These are phyloP conservation scores for Cladophialophora psammophila DNA, from an alignment of 2,329 filamentous ascomycete genomes.

Conservation along the genomic window DNA sequence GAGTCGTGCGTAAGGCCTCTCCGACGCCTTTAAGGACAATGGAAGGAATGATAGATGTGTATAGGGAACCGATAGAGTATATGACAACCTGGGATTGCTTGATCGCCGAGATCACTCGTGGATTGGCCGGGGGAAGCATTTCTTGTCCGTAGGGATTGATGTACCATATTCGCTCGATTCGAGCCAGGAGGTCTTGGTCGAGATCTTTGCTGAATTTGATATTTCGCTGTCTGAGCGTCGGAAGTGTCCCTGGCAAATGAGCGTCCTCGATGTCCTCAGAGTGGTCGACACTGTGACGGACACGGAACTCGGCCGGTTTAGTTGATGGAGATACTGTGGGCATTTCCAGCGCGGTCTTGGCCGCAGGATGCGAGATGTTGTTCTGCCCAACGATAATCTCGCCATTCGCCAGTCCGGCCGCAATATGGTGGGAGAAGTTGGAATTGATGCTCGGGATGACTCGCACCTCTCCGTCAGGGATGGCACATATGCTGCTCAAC, in stretches of 20 bases:
- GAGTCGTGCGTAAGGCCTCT: conserved; percentile 62
- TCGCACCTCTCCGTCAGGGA: conserved; percentile 72
- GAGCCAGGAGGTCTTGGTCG: conserved; percentile 78
- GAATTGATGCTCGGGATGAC: conserved; percentile 92
- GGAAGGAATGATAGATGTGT: conserved; percentile 86
- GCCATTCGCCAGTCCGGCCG: conserved; percentile 78
- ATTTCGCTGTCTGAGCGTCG: conserved; percentile 78
- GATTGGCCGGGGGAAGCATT: conserved; percentile 83
- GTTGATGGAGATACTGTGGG: conserved; percentile 45
- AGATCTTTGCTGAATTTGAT: conserved; percentile 85
- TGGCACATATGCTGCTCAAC: conserved; percentile 83
- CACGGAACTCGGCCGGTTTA: conserved; percentile 41
- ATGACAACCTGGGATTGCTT: conserved; percentile 72
- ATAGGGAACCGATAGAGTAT: conserved; percentile 93
- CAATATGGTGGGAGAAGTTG: conserved; percentile 95
- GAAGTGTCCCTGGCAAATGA: conserved; percentile 69
- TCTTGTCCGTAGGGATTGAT: conserved; percentile 99
- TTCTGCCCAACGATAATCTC: conserved; percentile 88
- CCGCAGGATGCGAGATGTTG: conserved; percentile 82
- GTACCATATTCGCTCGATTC: conserved; percentile 89
- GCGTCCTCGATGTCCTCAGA: conserved; percentile 51
- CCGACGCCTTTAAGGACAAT: conserved; percentile 80
- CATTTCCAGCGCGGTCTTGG: conserved; percentile 36
- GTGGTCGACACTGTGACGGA: conserved; percentile 43
- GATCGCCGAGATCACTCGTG: conserved; percentile 76